phyloP scores from a whole-genome alignment of 805 yeast species.

The Debaryomyces castellii region DNA sequence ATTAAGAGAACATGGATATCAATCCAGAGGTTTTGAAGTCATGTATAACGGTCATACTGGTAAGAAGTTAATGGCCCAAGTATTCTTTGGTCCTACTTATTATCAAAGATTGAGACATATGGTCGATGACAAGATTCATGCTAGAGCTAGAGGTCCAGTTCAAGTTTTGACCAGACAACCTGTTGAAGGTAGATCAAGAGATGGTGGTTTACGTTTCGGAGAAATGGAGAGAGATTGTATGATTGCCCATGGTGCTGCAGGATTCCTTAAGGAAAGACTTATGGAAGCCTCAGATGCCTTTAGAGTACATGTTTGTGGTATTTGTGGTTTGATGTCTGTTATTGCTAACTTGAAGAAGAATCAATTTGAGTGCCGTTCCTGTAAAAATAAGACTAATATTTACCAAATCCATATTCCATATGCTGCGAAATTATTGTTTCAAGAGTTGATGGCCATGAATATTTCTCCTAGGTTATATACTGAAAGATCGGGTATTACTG shows the following conservation, averaged over 20 bases:
- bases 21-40: conserved; percentile 97
- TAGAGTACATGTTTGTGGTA: conserved; percentile 96
- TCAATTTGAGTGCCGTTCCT: conserved; percentile 97
- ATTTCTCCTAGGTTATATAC: conserved; percentile 96
- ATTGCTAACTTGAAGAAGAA: conserved; percentile 96
- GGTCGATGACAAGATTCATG: conserved; percentile 99
- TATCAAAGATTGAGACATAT: conserved; percentile 98
- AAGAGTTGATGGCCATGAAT: conserved; percentile 99
- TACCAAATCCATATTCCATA: conserved; percentile 97
- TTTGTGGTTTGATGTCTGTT: conserved; percentile 97
- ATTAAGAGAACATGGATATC: conserved; percentile 93
- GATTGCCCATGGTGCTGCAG: conserved; percentile 99
- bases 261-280: conserved; percentile 93
- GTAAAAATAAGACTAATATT: conserved; percentile 97
- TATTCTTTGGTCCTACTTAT: conserved; percentile 99
- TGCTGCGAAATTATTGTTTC: conserved; percentile 97
- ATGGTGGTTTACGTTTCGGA: conserved; percentile 98
- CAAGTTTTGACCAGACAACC: conserved; percentile 98
- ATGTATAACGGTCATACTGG: conserved; percentile 99
- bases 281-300: conserved; percentile 99
- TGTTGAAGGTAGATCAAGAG: conserved; percentile 98
- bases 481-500: conserved; percentile 69
- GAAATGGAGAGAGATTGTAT: conserved; percentile 99
- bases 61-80: conserved; percentile 95
- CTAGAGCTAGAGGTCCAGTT: conserved; percentile 98